Evolutionary conservation across 768 basidiomycete species (phyloP).

Genomic region (Suillus sp.): DNA sequence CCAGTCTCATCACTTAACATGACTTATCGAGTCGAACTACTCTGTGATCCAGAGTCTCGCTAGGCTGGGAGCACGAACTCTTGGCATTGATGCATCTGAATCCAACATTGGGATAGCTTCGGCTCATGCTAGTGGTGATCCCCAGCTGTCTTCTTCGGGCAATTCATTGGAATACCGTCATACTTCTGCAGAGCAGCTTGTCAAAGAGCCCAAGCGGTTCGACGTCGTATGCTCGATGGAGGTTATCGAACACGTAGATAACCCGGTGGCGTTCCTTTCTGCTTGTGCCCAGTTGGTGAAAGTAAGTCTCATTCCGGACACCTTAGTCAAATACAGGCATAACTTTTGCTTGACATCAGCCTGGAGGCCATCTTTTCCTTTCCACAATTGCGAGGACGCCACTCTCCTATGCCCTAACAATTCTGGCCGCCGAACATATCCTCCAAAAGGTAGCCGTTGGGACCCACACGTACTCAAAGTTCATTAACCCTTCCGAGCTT

Average conservation of each 20-base stretch:
- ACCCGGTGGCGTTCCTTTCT: constrained; percentile 81
- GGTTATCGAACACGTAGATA: constrained; percentile 96
- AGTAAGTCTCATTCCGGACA: constrained; percentile 45
- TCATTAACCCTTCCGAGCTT: constrained; percentile 84
- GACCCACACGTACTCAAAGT: constrained; percentile 93
- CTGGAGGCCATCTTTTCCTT: constrained; percentile 93
- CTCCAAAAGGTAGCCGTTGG: constrained; percentile 79
- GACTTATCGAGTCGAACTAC: constrained; percentile 12
- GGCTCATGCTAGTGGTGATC: constrained; percentile 80
- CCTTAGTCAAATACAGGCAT: not conserved
- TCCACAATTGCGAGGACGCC: constrained; percentile 92
- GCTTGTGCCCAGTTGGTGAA: constrained; percentile 86
- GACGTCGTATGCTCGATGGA: constrained; percentile 98
- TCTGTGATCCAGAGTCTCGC: constrained; percentile 66
- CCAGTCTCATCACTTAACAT: not conserved
- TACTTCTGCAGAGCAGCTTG: constrained; percentile 72
- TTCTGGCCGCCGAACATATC: constrained; percentile 80
- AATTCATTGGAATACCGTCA: constrained; percentile 65
- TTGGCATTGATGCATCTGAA: constrained; percentile 90
- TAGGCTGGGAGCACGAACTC: constrained; percentile 81
- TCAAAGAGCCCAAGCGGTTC: constrained; percentile 64
- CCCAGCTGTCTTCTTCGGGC: constrained; percentile 46
- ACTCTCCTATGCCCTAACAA: constrained; percentile 68
- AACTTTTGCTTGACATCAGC: constrained; percentile 48
- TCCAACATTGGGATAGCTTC: constrained; percentile 86